These are phyloP conservation scores for Linum trigynum DNA, from an alignment of 345 rosid species.

Conservation along the genomic window DNA sequence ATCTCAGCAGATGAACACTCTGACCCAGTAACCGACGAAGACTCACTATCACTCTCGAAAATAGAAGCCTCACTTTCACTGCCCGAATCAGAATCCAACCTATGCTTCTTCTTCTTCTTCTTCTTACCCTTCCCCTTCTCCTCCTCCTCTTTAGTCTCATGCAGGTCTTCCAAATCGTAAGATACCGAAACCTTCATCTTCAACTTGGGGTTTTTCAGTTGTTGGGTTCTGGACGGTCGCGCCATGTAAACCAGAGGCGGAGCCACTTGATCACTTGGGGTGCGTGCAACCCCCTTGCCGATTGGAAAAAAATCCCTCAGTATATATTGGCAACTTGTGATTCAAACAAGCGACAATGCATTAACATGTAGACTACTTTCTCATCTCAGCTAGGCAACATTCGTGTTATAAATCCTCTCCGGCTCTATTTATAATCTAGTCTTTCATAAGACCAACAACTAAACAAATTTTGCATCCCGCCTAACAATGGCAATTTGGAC, in stretches of 20 bases:
- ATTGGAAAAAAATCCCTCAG: too few species aligned
- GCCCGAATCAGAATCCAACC: constrained; percentile 48
- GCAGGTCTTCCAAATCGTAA: constrained; percentile 43
- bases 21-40: constrained; percentile 48
- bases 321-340: too few species aligned
- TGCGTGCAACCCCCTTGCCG: too few species aligned
- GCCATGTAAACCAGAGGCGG: constrained; percentile 50
- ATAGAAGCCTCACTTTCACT: constrained; percentile 89
- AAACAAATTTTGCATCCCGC: too few species aligned
- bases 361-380: too few species aligned
- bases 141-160: constrained; percentile 32
- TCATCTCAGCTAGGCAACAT: too few species aligned
- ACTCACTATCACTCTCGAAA: constrained; percentile 67
- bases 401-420: too few species aligned
- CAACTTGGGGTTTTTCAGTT: constrained; percentile 83
- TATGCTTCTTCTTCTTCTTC: constrained; percentile 65
- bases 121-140: constrained; percentile 40
- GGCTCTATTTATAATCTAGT: too few species aligned
- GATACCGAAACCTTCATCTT: constrained; percentile 49
- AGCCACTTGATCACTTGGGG: too few species aligned
- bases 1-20: constrained; percentile 58
- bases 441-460: too few species aligned
- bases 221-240: constrained; percentile 86
- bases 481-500: too few species aligned
- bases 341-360: too few species aligned